A percentile compares a stretch with the other conserved stretches of the same genome.
Conservation (phyloP, 2,329 filamentous ascomycete genomes). For the Aspergillus udagawae region DNA sequence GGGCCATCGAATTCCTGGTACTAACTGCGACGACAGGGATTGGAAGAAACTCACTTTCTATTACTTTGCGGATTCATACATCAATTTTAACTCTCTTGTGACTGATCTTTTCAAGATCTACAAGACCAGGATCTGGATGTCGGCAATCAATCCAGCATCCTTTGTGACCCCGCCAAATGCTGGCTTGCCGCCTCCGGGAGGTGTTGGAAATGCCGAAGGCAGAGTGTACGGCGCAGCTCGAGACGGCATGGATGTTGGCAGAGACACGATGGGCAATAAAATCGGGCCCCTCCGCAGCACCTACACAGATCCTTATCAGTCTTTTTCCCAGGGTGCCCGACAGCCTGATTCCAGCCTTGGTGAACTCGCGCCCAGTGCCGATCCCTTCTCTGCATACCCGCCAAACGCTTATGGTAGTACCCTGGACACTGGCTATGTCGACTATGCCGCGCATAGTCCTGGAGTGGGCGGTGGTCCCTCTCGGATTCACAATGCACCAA, state of each 20-base stretch:
- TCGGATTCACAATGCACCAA: constrained; percentile 32
- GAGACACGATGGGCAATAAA: constrained; percentile 25
- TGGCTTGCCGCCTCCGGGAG: constrained; percentile 66
- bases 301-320: constrained; percentile 37
- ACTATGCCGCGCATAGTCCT: constrained; percentile 27
- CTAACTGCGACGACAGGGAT: constrained; percentile 59
- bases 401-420: constrained; percentile 31
- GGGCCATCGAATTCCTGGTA: neutral
- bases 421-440: constrained; percentile 32
- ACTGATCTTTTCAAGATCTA: constrained; percentile 99
- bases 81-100: constrained; percentile 97
- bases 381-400: constrained; percentile 34
- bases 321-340: constrained; percentile 29
- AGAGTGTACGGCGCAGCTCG: constrained; percentile 27
- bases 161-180: constrained; percentile 72
- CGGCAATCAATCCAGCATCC: constrained; percentile 94
- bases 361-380: constrained; percentile 26
- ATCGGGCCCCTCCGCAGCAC: constrained; percentile 29
- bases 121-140: constrained; percentile 99
- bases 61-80: constrained; percentile 96
- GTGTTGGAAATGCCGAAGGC: constrained; percentile 52
- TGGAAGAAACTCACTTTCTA: constrained; percentile 99
- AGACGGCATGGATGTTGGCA: constrained; percentile 25
- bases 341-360: constrained; percentile 29
- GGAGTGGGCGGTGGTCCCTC: constrained; percentile 31